phyloP scores from a whole-genome alignment of 495 filamentous ascomycete genomes.

The Xylona heveae region DNA sequence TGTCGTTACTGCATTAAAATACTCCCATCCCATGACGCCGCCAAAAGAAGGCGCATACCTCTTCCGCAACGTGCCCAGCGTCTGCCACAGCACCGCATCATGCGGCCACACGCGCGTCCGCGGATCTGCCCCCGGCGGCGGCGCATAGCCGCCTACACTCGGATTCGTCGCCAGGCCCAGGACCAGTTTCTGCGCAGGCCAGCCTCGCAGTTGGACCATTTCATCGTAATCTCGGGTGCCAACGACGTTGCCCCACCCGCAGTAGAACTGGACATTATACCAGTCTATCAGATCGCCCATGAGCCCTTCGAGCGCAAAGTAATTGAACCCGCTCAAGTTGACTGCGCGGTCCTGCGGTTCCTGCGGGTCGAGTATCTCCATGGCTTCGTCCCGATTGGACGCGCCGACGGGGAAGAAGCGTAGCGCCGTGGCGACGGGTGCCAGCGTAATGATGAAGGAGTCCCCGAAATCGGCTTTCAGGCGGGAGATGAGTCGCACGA shows the following conservation, averaged over 20 bases:
- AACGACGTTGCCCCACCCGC: slow-evolving; percentile 48
- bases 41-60: no score
- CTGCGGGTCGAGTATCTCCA: no score
- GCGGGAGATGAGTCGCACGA: slow-evolving; percentile 47
- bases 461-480: slow-evolving; percentile 51
- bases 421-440: slow-evolving; percentile 58
- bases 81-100: no score
- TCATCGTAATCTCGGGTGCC: slow-evolving; percentile 37
- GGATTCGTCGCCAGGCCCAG: slow-evolving; percentile 53
- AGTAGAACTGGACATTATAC: slow-evolving; percentile 79
- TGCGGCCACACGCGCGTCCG: no score
- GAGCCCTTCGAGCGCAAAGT: slow-evolving; percentile 39
- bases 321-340: slow-evolving; percentile 59
- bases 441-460: slow-evolving; percentile 51
- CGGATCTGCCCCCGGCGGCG: no score
- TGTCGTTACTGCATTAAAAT: no score
- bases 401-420: no score
- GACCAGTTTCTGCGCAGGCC: slow-evolving; percentile 42
- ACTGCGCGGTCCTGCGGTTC: slow-evolving; percentile 15
- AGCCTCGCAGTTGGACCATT: slow-evolving; percentile 41
- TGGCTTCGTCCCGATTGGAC: no score
- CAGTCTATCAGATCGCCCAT: slow-evolving; percentile 45
- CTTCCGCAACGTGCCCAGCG: no score
- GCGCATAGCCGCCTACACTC: slow-evolving; percentile 36
- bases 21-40: no score